Evolutionary conservation across 805 yeast species (phyloP), one percentile per base, ranked within the genome.

Genomic region (Hanseniaspora thailandica): DNA sequence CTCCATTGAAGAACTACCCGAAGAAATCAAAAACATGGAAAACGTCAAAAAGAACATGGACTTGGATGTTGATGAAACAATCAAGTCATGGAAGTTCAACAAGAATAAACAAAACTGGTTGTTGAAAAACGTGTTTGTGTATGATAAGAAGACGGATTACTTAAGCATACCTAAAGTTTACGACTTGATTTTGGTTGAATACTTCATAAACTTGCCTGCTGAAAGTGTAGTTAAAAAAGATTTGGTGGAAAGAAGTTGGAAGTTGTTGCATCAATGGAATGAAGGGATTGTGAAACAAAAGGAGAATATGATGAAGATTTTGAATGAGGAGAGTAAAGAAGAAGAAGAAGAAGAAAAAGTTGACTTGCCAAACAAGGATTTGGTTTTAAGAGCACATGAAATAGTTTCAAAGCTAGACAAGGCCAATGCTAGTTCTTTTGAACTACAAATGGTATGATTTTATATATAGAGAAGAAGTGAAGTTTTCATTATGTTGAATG

Each of bases 71-170:
- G 57, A 22, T 33, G 51, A 31, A 54, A 46, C 28, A 36, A 44
- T 38, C 39, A 49, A 35, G 63, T 63, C 22, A 53, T 67, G 70
- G 70, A 67, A 67, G 47, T 67, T 66, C 46, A 64, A 68, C 33
- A 67, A 67, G 47, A 68, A 64, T 38, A 67, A 67, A 36, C 70
- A 67, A 45, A 65, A 63, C 40, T 67, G 70, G 70, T 54, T 67
- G 28, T 54, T 66, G 26, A 67, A 66, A 40, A 65, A 67, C 55
- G 57, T 64, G 52, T 60, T 64, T 25, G 30, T 20, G 3, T 58
- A 57, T 28, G 38, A 55, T 3, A 62, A 60, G 6, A 41, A 26
- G 10, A 35, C 13, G 10, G 47, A 50, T 13, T 17, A 13, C 25
- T 20, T 50, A 19, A 63, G 60, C 35, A 57, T 67, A 10, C 69